These are phyloP conservation scores for Fusarium sp. DNA, from an alignment of 2,329 filamentous ascomycete species.

Conservation along the genomic window DNA sequence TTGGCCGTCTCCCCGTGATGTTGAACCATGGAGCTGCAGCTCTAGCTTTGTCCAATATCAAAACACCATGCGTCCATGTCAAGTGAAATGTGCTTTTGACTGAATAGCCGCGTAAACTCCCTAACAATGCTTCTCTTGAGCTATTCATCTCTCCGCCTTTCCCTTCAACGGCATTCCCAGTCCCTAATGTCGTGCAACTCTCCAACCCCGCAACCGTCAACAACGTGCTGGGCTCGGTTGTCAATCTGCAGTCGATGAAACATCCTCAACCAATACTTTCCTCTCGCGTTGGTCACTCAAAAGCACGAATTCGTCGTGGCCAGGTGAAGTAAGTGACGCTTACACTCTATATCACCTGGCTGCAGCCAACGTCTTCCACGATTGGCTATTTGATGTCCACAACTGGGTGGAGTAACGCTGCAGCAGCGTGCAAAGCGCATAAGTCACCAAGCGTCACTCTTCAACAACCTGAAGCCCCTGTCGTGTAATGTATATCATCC, in stretches of 20 bases:
- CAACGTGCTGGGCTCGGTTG: constrained; percentile 2
- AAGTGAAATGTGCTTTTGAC: neutral
- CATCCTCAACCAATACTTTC: constrained; percentile 1
- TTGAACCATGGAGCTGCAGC: constrained; percentile 3
- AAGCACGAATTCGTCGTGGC: constrained; percentile 3
- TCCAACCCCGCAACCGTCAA: constrained; percentile 21
- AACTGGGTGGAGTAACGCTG: constrained; percentile 27
- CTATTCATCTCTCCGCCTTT: constrained; percentile 11
- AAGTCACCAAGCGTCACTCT: constrained; percentile 20
- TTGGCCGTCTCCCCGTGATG: constrained; percentile 15
- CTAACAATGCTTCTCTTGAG: neutral
- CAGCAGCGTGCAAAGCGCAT: constrained; percentile 13
- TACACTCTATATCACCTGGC: constrained; percentile 20
- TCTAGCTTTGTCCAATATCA: neutral
- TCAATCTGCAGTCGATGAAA: constrained; percentile 1
- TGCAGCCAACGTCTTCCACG: constrained; percentile 2
- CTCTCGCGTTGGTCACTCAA: neutral
- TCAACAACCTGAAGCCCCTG: constrained; percentile 15
- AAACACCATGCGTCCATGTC: neutral
- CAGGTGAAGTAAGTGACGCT: constrained; percentile 9
- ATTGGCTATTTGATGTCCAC: constrained; percentile 25
- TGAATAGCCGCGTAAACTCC: neutral
- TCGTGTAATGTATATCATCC: constrained; percentile 4
- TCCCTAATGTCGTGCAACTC: constrained; percentile 25
- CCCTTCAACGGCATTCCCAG: constrained; percentile 6